phyloP scores from a whole-genome alignment of 257 asterid species.

The Nicotiana benthamiana region DNA sequence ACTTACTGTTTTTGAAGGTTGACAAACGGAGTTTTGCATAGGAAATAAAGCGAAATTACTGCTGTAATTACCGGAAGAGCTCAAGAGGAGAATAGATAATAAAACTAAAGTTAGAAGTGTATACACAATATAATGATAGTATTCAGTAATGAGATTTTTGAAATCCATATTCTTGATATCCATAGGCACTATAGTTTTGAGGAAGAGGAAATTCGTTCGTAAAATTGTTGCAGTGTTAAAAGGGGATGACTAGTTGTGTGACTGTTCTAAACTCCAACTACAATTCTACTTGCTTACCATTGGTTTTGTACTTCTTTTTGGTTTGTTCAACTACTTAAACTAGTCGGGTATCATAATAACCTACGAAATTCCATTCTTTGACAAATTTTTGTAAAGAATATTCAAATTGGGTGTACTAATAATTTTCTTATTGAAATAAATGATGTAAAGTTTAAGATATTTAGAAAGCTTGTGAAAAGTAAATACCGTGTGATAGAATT shows the following conservation, averaged over 20 bases:
- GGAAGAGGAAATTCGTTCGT: not conserved
- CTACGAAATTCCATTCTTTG: not conserved
- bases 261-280: not conserved
- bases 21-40: not conserved
- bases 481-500: not conserved
- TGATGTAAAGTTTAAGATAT: not conserved
- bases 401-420: not conserved
- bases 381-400: not conserved
- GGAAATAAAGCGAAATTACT: not conserved
- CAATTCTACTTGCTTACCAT: not conserved
- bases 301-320: not conserved
- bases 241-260: not conserved
- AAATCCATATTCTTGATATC: not conserved
- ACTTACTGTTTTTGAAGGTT: not conserved
- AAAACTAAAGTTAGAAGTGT: constrained; percentile 4
- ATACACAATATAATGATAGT: not conserved
- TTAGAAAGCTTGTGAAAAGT: not conserved
- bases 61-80: not conserved
- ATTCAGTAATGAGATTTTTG: not conserved
- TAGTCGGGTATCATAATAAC: not conserved
- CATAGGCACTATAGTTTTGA: not conserved
- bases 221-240: not conserved
- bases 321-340: not conserved
- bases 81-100: not conserved
- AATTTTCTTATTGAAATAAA: not conserved